These are phyloP conservation scores for Gonium pectorale DNA, from an alignment of 139 green algal genomes.

Conservation along the genomic window DNA sequence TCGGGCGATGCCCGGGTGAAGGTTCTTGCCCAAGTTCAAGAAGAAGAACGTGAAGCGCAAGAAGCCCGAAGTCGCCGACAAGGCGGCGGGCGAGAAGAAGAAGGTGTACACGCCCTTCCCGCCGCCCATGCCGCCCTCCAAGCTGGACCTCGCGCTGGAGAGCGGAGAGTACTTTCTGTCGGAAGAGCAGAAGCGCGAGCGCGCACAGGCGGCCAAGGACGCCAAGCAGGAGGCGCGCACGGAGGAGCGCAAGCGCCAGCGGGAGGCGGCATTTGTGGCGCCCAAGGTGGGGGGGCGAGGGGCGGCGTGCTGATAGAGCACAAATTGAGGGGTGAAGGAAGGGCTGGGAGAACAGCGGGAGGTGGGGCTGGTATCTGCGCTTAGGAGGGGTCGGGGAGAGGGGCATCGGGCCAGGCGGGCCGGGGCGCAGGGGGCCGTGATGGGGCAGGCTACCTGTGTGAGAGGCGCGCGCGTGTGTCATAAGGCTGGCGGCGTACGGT, in stretches of 20 bases:
- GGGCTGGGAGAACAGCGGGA: no score
- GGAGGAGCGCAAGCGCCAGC: constrained; percentile 72
- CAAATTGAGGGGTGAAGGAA: no score
- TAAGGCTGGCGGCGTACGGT: no score
- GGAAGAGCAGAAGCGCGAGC: constrained; percentile 78
- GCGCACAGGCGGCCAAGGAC: constrained; percentile 54
- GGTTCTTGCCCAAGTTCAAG: constrained; percentile 99
- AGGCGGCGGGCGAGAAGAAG: constrained; percentile 56
- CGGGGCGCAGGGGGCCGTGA: no score
- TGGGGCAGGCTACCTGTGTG: no score
- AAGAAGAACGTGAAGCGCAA: constrained; percentile 98
- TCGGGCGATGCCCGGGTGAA: no score
- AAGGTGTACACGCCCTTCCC: constrained; percentile 97
- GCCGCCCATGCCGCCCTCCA: constrained; percentile 90
- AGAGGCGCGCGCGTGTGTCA: no score
- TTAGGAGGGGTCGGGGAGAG: no score
- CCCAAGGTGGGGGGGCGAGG: constrained; percentile 66
- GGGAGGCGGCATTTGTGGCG: constrained; percentile 89
- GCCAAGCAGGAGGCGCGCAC: constrained; percentile 61
- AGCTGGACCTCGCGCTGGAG: constrained; percentile 93
- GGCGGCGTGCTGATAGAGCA: neutral
- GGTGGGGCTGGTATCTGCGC: no score
- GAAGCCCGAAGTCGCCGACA: constrained; percentile 69
- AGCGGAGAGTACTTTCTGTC: constrained; percentile 97
- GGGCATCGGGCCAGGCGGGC: no score